Evolutionary conservation across 164 flowering plant genomes (phyloP), one percentile per base, ranked within the genome.

Genomic region (Vitis labrusca): DNA sequence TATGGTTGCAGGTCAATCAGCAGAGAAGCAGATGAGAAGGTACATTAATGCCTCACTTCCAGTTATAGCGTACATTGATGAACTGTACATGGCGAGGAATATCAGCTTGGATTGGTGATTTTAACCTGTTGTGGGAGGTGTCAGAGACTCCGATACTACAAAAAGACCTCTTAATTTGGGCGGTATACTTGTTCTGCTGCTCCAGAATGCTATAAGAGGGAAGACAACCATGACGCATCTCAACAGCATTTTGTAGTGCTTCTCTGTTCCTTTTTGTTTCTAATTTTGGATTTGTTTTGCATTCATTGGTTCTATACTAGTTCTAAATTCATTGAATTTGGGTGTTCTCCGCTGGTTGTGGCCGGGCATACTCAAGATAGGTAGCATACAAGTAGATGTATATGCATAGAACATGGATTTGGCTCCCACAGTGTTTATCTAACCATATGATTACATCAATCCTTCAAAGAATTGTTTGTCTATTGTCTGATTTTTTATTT

Each of bases 71-170:
- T 88, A 89, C 79, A 87, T 94, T 47, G 98, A 94, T 68, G 75
- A 83, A 55, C 87, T 94, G 51, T 92, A 85, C 76, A 68, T 74
- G 16, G 74, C 86, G 7, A 86, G 88, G 77, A 76, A 85, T 57
- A 91, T 94, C 71, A 82, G 67, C 69, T 83, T 94, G 83, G 92
- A 94, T 79, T 94, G 98, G 98, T 94, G 83, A 90, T 12, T 69
- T 64, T 9, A 29, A 52, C 61, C 10, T 19, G 5, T 52, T 29
- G 16, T 52, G 27, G 5, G 47, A 47, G 49, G 23, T 19, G 53
- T 8, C 32, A 10, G 32, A 19, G 3, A 47, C 56, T 23, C 27
- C 27, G 27, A 2, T 23, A 23, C 27, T 23, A 23, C 27, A 23
- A 2, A 23, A 23, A 23, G 44, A 6, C 50, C 27, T 47, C n/a